phyloP scores from a whole-genome alignment of 495 filamentous ascomycete genomes.

The Penicillium samsonianum region DNA sequence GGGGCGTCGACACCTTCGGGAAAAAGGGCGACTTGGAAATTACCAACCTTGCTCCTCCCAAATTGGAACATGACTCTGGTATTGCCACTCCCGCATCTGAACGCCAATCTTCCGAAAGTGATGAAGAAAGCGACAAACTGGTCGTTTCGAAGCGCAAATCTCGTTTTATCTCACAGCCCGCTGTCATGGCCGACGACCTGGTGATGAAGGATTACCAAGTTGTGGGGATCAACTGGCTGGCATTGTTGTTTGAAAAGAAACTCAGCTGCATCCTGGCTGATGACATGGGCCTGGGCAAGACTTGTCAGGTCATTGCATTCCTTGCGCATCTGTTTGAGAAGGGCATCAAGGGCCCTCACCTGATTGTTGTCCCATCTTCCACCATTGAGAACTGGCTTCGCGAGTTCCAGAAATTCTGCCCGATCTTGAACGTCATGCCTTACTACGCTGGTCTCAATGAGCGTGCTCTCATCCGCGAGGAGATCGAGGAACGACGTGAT shows the following conservation, averaged over 20 bases:
- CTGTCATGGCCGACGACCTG: slow-evolving; percentile 67
- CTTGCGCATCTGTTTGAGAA: slow-evolving; percentile 76
- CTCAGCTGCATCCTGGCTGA: slow-evolving; percentile 90
- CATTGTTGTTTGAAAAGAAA: slow-evolving; percentile 71
- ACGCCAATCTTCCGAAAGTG: slow-evolving; percentile 35
- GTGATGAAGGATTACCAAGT: slow-evolving; percentile 89
- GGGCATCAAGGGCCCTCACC: slow-evolving; percentile 70
- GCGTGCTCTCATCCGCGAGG: slow-evolving; percentile 63
- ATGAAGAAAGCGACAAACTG: slow-evolving; percentile 50
- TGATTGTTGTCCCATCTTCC: slow-evolving; percentile 88
- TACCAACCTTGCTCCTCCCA: slow-evolving; percentile 54
- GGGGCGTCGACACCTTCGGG: slow-evolving; percentile 77
- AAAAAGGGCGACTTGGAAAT: slow-evolving; percentile 68
- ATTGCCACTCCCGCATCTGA: slow-evolving; percentile 68
- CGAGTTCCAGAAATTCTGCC: slow-evolving; percentile 88
- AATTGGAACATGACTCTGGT: slow-evolving; percentile 62
- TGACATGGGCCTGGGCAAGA: slow-evolving; percentile 98
- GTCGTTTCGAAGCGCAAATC: slow-evolving; percentile 36
- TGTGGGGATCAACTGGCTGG: slow-evolving; percentile 92
- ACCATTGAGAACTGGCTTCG: slow-evolving; percentile 94
- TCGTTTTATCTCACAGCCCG: slow-evolving; percentile 67
- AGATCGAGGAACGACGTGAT: slow-evolving; percentile 61
- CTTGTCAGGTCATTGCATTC: slow-evolving; percentile 93
- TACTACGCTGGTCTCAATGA: slow-evolving; percentile 75
- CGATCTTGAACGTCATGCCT: slow-evolving; percentile 67